phyloP scores from a whole-genome alignment of 2,329 filamentous ascomycete genomes.

The Penicillium sp. region DNA sequence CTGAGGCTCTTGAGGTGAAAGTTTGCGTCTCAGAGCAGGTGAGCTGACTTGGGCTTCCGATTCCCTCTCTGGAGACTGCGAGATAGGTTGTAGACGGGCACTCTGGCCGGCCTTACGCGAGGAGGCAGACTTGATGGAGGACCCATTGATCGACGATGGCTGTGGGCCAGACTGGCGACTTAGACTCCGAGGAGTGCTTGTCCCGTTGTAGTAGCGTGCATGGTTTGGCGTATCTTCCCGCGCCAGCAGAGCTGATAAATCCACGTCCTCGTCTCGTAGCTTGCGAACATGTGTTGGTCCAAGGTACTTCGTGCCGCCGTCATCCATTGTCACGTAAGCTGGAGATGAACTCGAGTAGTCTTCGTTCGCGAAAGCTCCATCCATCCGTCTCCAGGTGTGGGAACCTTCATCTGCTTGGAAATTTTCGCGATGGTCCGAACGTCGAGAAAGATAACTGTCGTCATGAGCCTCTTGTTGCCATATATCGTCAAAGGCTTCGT shows the following conservation, averaged over 20 bases:
- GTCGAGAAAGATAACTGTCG: constrained; percentile 31
- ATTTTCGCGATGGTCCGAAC: constrained; percentile 20
- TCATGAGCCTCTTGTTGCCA: constrained; percentile 47
- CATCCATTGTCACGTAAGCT: constrained; percentile 28
- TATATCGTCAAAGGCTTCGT: constrained; percentile 42
- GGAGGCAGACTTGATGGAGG: constrained; percentile 12
- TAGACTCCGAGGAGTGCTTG: constrained; percentile 28
- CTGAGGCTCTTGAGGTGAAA: constrained; percentile 1
- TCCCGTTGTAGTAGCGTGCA: constrained; percentile 35
- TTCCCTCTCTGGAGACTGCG: constrained; percentile 24
- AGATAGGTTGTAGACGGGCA: constrained; percentile 22
- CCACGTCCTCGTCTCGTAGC: constrained; percentile 35
- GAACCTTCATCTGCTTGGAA: constrained; percentile 23
- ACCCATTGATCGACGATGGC: constrained; percentile 10
- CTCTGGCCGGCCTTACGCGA: constrained; percentile 19
- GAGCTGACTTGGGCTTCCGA: constrained; percentile 18
- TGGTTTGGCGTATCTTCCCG: constrained; percentile 36
- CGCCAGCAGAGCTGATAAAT: constrained; percentile 31
- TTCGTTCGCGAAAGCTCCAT: constrained; percentile 22
- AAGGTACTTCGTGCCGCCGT: constrained; percentile 25
- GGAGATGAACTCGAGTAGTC: constrained; percentile 27
- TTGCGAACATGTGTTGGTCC: constrained; percentile 32
- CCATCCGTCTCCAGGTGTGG: constrained; percentile 32
- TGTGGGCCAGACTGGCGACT: constrained; percentile 16
- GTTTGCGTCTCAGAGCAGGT: not conserved